phyloP scores from a whole-genome alignment of 2,329 filamentous ascomycete species.

The Fusarium humuli region DNA sequence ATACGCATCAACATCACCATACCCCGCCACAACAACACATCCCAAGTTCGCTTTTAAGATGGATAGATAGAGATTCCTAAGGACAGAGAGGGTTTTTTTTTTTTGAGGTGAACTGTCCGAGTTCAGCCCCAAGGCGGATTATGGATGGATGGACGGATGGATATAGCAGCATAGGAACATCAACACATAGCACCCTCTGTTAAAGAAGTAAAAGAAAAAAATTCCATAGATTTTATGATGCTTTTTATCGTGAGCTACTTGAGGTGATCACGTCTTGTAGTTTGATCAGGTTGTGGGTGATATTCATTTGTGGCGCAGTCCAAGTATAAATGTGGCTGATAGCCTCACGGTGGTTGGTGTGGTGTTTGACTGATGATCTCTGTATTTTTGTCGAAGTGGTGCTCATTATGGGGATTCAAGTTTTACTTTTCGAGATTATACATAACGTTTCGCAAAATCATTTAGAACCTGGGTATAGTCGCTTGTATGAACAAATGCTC shows the following conservation, averaged over 20 bases:
- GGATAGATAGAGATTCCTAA: slow-evolving; percentile 37
- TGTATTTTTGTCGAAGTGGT: no score
- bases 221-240: slow-evolving; percentile 38
- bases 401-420: not conserved
- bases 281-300: slow-evolving; percentile 5
- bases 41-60: slow-evolving; percentile 35
- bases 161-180: slow-evolving; percentile 45
- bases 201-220: slow-evolving; percentile 44
- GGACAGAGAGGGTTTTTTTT: slow-evolving; percentile 34
- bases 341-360: not conserved
- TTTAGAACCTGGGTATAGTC: not conserved
- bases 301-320: slow-evolving; percentile 27
- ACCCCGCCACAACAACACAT: slow-evolving; percentile 34
- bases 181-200: slow-evolving; percentile 43
- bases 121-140: slow-evolving; percentile 36
- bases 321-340: slow-evolving; percentile 21
- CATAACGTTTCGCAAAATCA: no score
- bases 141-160: slow-evolving; percentile 43
- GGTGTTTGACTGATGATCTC: not conserved
- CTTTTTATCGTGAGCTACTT: not conserved
- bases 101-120: slow-evolving; percentile 32
- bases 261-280: not conserved
- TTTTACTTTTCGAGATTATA: not conserved
- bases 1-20: slow-evolving; percentile 26
- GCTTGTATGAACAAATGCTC: not conserved